Percentiles rank a stretch among this genome's conserved stretches.
These are phyloP conservation scores for Neofusicoccum ribis DNA, from an alignment of 2,329 filamentous ascomycete species.

Conservation along the genomic window DNA sequence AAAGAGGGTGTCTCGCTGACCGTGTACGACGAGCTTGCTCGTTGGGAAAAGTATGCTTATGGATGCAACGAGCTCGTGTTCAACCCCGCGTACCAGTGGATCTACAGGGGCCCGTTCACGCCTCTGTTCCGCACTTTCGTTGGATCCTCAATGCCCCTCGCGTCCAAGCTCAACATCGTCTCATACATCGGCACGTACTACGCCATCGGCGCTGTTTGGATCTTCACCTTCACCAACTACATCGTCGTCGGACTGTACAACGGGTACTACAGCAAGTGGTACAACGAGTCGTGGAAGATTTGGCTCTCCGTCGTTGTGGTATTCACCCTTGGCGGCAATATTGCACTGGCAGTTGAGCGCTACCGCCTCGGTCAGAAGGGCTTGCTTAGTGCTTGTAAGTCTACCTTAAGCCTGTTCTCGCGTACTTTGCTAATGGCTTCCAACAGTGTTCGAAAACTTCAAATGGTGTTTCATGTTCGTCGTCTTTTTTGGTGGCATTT, in stretches of 20 bases:
- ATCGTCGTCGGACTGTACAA: conserved; percentile 71
- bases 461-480: conserved; percentile 24
- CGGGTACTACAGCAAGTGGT: conserved; percentile 38
- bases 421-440: neutral
- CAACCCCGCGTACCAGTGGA: conserved; percentile 65
- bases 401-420: neutral
- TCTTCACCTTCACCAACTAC: conserved; percentile 70
- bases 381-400: conserved; percentile 7
- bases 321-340: conserved; percentile 9
- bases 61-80: conserved; percentile 72
- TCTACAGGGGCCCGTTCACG: conserved; percentile 64
- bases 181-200: conserved; percentile 73
- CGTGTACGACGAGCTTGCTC: conserved; percentile 69
- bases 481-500: conserved; percentile 25
- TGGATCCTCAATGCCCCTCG: conserved; percentile 60
- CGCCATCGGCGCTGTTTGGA: conserved; percentile 66
- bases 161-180: conserved; percentile 70
- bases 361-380: conserved; percentile 13
- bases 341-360: conserved; percentile 11
- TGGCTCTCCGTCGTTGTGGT: conserved; percentile 18
- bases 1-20: conserved; percentile 73
- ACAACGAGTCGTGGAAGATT: conserved; percentile 17
- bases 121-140: conserved; percentile 64
- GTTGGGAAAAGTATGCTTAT: conserved; percentile 74
- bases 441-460: conserved; percentile 23